Base-by-base conservation (phyloP, 257 asterid species). In the Henckelia pumila region DNA sequence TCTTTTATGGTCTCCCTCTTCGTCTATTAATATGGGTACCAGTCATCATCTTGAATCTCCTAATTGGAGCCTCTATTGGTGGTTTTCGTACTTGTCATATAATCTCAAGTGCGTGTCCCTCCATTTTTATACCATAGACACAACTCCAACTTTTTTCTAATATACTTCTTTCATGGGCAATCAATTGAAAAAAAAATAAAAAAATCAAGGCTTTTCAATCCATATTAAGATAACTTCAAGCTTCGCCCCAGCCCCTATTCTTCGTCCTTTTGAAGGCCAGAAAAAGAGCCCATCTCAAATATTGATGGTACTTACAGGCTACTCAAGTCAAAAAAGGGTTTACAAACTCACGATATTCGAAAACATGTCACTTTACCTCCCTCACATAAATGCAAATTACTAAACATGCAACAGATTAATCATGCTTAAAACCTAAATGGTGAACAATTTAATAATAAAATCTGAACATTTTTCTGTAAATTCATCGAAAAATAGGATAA, bases 401-500 rank as follows among this genome's bases (percentile, higher is more conserved):
- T 25, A 32, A 53, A 20, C 2, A 10, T 26, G 25, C 59, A 66
- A 56, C 35, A 30, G 47, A 61, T 32, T 33, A 61, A 69, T 16
- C 69, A 44, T 22, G 1, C 19, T 50, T 5, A 57, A 56, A 32
- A 52, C 30, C 24, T 7, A 35, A 56, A 33, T 20, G 21, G 52
- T 21, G 14, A 21, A 35, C 19, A 49, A 5, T 49, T 26, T 25
- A 64, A 3, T 0, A 35, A 17, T 7, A 57, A 60, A 28, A 59
- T 60, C 69, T 13, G 49, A 17, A 59, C 61, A 30, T 60, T 0
- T 35, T 63, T 32, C 50, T 40, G 17, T 32, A 57, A 67, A 67
- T 25, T 53, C 16, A 7, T 0, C 19, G 49, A 30, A 60, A 63
- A 35, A 26, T 8, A 52, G 17, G 40, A 35, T 59, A 24, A 21